Evolutionary conservation across 345 rosid genomes (phyloP), one percentile per base, ranked within the genome.

Genomic region (Noccaea caerulescens): DNA sequence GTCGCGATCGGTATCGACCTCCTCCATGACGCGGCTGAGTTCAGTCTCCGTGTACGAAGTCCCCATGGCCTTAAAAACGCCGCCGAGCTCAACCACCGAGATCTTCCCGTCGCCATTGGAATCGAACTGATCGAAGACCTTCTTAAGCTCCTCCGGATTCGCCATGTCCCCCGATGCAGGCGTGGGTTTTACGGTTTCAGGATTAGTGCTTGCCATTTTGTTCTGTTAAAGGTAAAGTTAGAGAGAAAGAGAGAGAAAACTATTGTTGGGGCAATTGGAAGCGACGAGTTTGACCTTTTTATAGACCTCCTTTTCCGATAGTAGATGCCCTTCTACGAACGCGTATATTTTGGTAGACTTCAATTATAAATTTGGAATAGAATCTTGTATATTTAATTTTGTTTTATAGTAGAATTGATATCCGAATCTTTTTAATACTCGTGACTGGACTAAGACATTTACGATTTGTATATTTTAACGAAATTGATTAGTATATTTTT

Each of bases 21-120:
- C 98, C 5, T 82, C 89, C 76, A 93, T 73, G 4, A 83, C 94
- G 25, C 84, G 84, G 37, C 56, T 41, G 51, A 93, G 79, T 43
- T 88, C 94, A 3, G 67, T 68, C 25, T 75, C 39, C 1, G 86
- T 54, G 82, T 72, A 81, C 42, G 71, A 34, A 4, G 96, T 77
- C 4, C 95, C 95, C 83, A 83, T 75, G 43, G 97, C 71, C 23
- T 84, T 82, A 54, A 93, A 60, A 7, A 93, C 93, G 14, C 71
- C 80, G 33, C 85, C 79, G 58, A 93, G 95, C 61, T 93, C 98
- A 1, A 23, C 2, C 2, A 69, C 69, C 16, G 97, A 93, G 98
- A 93, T 90, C 89, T 80, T 87, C 23, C 98, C 98, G 76, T 93
- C 98, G 66, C 82, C 77, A 81, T 93, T 90, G 67, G 88, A 23